Evolutionary conservation across 78 protist genomes (phyloP), one percentile per base, ranked within the genome.

Genomic region (Guillardia theta): DNA sequence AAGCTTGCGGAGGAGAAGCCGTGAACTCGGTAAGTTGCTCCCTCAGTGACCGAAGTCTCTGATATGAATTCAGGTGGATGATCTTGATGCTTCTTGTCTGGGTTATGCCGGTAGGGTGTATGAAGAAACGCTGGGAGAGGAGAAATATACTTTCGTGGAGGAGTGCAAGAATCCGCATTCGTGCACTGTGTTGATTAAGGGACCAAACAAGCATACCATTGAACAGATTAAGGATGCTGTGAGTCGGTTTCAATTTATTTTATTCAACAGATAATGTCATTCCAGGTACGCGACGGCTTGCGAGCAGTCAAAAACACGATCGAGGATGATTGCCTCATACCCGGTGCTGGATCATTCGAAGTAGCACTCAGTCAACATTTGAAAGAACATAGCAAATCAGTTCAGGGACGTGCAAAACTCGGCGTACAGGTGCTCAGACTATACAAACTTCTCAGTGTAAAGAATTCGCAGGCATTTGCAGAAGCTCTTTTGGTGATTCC

Each of bases 101-200:
- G 62, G 62, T 21, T 53, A 21, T 53, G 78, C 33, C 78, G 6
- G 6, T 24, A 5, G 6, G 39, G 99, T 98, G 53, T 97, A 98
- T 83, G 99, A 98, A 96, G 98, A 97, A 37, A 64, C 80, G 50
- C 95, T 99, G 30, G 99, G 97, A 0, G 77, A 53, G 64, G 99
- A 99, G 30, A 98, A 98, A 97, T 99, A 94, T 97, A 99, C 99
- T 10, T 99, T 99, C 94, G 97, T 99, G 37, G 99, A 99, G 96
- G 99, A 96, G 33, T 96, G 90, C 88, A 90, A 95, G 95, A 95
- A 99, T 95, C 99, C 99, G 58, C 33, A 37, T 94, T 98, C 99
- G 18, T 97, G 99, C 97, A 99, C 99, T 46, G 95, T 99, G 27
- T 97, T 99, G 41, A 87, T 99, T 97, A 98, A 98, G 97, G 99